These are phyloP conservation scores for Fusarium pseudoanthophilum DNA, from an alignment of 2,329 filamentous ascomycete genomes.

Conservation along the genomic window DNA sequence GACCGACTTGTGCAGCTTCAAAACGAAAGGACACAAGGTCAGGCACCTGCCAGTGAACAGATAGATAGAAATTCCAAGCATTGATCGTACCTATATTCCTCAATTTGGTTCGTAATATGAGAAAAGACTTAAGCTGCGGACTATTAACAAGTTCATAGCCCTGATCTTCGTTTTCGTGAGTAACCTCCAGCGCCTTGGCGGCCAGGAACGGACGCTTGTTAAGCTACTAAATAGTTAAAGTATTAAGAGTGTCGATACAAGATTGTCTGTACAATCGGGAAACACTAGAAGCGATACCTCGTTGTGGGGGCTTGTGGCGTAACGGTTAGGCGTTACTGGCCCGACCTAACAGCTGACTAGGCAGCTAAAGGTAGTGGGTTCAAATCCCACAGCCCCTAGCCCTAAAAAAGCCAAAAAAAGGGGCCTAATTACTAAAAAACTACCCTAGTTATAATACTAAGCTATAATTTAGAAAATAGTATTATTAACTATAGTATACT, in stretches of 20 bases:
- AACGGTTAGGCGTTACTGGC: too few relatives aligned
- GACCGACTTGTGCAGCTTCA: background rate
- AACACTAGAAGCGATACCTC: too few relatives aligned
- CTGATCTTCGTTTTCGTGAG: background rate
- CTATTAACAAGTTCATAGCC: rapidly evolving
- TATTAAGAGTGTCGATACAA: background rate
- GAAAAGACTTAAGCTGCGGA: background rate
- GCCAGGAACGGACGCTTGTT: background rate
- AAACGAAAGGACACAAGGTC: background rate
- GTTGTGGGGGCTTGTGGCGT: too few relatives aligned
- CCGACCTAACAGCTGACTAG: too few relatives aligned
- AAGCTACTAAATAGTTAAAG: background rate
- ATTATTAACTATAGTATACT: too few relatives aligned
- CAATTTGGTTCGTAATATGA: background rate
- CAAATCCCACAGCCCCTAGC: too few relatives aligned
- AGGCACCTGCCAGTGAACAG: too few relatives aligned
- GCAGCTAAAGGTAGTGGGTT: too few relatives aligned
- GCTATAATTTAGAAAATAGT: too few relatives aligned
- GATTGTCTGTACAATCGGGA: background rate
- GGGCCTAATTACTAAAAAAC: too few relatives aligned
- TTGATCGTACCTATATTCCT: background rate
- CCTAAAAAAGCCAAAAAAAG: too few relatives aligned
- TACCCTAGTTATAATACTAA: too few relatives aligned
- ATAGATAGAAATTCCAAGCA: rapidly evolving
- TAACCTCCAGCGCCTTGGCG: background rate